Evolutionary conservation across 176 grass and related monocot species (phyloP).

Genomic region (Ampelocalamus luodianensis): DNA sequence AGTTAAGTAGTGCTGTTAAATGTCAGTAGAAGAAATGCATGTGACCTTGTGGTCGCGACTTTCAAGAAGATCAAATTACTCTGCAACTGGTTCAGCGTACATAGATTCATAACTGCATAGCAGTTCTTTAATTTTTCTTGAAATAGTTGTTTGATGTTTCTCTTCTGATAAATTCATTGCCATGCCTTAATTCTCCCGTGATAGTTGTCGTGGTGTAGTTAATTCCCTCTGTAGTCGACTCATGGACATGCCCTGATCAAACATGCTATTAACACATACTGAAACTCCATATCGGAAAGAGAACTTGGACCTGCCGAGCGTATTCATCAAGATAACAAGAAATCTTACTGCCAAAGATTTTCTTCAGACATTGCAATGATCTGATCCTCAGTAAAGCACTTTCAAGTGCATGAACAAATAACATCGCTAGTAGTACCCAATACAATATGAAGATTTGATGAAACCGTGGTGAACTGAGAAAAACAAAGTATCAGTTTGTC

Average conservation of each 20-base stretch:
- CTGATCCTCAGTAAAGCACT: background rate
- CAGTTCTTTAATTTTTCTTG: background rate
- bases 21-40: background rate
- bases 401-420: background rate
- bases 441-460: background rate
- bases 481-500: background rate
- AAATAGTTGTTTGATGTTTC: background rate
- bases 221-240: background rate
- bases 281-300: background rate
- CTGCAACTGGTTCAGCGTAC: background rate
- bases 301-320: background rate
- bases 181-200: background rate
- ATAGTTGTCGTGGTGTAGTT: background rate
- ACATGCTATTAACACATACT: background rate
- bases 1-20: background rate
- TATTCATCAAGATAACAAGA: background rate
- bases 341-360: background rate
- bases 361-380: background rate
- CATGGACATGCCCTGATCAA: background rate
- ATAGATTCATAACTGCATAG: background rate
- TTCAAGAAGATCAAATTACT: background rate
- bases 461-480: background rate
- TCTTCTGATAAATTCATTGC: background rate
- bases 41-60: background rate
- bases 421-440: background rate